These are phyloP conservation scores for Nematocida minor DNA, from an alignment of 371 early-diverging fungal genomes.

Conservation along the genomic window DNA sequence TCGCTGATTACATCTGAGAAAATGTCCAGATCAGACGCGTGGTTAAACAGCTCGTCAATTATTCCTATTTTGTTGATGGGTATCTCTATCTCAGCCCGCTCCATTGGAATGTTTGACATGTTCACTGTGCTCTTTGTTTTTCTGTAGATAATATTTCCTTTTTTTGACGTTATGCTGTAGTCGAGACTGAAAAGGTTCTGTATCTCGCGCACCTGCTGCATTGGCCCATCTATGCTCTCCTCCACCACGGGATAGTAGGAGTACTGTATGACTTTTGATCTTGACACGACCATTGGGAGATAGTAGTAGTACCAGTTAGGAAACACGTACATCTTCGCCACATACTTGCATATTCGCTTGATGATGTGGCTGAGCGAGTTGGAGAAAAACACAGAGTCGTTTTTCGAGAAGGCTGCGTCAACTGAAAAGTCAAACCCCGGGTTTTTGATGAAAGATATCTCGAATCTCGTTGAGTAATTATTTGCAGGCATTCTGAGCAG, in stretches of 20 bases:
- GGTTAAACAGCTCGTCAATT: constrained; percentile 45
- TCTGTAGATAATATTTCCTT: constrained; percentile 40
- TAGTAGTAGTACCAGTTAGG: constrained; percentile 59
- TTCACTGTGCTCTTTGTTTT: constrained; percentile 55
- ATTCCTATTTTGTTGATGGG: constrained; percentile 22
- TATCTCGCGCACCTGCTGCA: constrained; percentile 44
- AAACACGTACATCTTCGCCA: constrained; percentile 53
- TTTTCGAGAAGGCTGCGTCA: constrained; percentile 53
- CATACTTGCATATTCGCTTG: constrained; percentile 47
- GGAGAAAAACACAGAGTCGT: constrained; percentile 50
- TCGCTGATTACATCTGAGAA: constrained; percentile 56
- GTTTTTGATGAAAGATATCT: constrained; percentile 56
- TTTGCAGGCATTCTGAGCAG: constrained; percentile 59
- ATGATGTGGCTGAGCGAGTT: constrained; percentile 54
- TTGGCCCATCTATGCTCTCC: constrained; percentile 10
- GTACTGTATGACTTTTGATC: constrained; percentile 45
- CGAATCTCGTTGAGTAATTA: constrained; percentile 61
- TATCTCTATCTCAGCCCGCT: constrained; percentile 49
- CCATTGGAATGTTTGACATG: constrained; percentile 18
- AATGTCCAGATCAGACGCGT: constrained; percentile 17
- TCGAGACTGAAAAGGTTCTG: constrained; percentile 50
- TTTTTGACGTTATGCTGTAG: constrained; percentile 51
- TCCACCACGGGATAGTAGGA: constrained; percentile 28
- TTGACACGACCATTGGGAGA: constrained; percentile 55
- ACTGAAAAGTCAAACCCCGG: constrained; percentile 57